Base-by-base conservation (phyloP, 805 yeast genomes). In the Saccharomycopsis amapae region DNA sequence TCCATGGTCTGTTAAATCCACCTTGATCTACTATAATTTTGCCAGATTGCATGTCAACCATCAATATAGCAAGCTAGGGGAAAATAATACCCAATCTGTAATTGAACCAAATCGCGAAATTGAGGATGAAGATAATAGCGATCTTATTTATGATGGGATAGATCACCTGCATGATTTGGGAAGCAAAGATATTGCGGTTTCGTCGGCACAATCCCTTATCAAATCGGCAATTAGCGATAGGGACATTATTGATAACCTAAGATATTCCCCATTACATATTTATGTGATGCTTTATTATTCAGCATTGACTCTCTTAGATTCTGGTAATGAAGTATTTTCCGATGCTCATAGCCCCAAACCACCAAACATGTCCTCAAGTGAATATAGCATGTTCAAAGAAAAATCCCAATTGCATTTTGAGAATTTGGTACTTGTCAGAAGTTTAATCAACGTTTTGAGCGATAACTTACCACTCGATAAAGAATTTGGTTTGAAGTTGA, bases 31-130 rank as follows among this genome's bases (percentile, higher is more conserved):
- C 56, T 81, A 81, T 56, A 80, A 81, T 56, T 81, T 80, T 66
- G 88, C 88, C 28, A 78, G 79, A 55, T 78, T 81, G 83, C 82
- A 80, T 57, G 75, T 81, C 26, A 81, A 81, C 57, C 78, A 75
- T 15, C 46, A 42, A n/a, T 49, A 44, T 66, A 6, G 54, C 65
- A 3, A 72, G 75, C 5, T 26, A 26, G n/a, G n/a, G n/a, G n/a
- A n/a, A n/a, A n/a, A 31, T 6, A 12, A 12, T 12, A 26, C n/a
- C 10, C 15, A 23, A 19, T 17, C 7, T 23, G 15, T 9, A 10
- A 19, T 12, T n/a, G 9, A 9, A 26, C 9, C 17, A 7, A 20
- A 38, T n/a, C 10, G 13, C 4, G 39, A 20, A 12, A 5, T 15
- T 12, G 10, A n/a, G 15, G 39, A 32, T n/a, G 23, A 32, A 15